These are phyloP conservation scores for Candida nemodendra DNA, from an alignment of 805 yeast species.

Conservation along the genomic window DNA sequence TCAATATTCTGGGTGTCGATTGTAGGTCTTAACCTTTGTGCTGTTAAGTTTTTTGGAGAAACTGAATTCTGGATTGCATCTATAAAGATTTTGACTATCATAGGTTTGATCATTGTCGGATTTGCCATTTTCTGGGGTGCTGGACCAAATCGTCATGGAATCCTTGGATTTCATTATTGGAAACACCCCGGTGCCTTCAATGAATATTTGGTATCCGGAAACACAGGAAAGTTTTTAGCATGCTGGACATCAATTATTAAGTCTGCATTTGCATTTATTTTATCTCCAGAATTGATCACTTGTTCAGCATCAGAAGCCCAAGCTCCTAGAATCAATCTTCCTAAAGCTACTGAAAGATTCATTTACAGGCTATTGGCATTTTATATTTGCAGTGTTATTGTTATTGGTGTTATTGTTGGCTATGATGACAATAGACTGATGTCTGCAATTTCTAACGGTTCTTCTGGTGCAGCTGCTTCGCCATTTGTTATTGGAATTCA, in stretches of 20 bases:
- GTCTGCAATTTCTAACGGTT: conserved; percentile 43
- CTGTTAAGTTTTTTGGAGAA: conserved; percentile 42
- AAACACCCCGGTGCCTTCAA: conserved; percentile 45
- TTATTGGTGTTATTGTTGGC: conserved; percentile 61
- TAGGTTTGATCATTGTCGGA: conserved; percentile 57
- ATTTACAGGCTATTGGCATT: conserved; percentile 61
- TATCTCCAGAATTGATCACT: conserved; percentile 62
- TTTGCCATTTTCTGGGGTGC: conserved; percentile 63
- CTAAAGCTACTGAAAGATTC: conserved; percentile 60
- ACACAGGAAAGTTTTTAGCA: conserved; percentile 61
- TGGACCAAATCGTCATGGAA: conserved; percentile 50
- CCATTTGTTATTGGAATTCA: conserved; percentile 66
- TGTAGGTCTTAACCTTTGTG: conserved; percentile 45
- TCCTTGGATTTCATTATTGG: conserved; percentile 71
- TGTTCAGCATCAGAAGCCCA: conserved; percentile 58
- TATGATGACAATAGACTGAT: conserved; percentile 48
- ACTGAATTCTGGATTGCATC: conserved; percentile 64
- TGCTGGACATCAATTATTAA: conserved; percentile 61
- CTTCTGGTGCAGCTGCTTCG: conserved; percentile 56
- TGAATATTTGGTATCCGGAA: conserved; percentile 48
- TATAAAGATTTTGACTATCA: conserved; percentile 63
- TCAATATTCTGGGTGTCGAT: conserved; percentile 50
- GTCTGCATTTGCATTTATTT: conserved; percentile 65
- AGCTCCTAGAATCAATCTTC: conserved; percentile 57
- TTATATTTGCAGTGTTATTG: conserved; percentile 55